phyloP scores from a whole-genome alignment of 1,284 basidiomycete species.

The Trametes versicolor region DNA sequence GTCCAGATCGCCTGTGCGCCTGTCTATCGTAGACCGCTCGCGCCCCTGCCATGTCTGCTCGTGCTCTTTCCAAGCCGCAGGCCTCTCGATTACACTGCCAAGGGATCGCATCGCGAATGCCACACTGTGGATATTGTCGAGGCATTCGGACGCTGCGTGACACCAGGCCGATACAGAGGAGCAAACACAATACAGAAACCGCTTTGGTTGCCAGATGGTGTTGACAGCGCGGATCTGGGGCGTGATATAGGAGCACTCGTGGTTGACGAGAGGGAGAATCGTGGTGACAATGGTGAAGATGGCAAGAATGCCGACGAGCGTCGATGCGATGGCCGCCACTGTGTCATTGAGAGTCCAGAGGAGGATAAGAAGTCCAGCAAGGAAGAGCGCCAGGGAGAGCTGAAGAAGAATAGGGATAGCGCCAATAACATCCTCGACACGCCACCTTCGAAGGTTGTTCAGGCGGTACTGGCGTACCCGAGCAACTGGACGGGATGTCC shows the following conservation, averaged over 20 bases:
- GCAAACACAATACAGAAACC: no score
- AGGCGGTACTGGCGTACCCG: slow-evolving; percentile 29
- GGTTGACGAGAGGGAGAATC: slow-evolving; percentile 25
- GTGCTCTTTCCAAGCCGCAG: not conserved
- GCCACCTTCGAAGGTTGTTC: slow-evolving; percentile 25
- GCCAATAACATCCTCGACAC: slow-evolving; percentile 19
- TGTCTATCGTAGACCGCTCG: no score
- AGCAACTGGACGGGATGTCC: slow-evolving; percentile 13
- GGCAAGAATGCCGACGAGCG: not conserved
- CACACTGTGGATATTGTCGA: no score
- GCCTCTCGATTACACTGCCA: no score
- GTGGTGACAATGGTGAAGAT: slow-evolving; percentile 12
- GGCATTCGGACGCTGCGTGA: not conserved
- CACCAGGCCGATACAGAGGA: no score
- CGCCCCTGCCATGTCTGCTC: not conserved
- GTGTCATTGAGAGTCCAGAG: slow-evolving; percentile 22
- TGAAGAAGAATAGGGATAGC: slow-evolving; percentile 30
- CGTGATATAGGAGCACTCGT: no score
- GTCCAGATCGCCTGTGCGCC: not conserved
- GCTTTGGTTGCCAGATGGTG: not conserved
- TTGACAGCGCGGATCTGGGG: no score
- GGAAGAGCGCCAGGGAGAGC: slow-evolving; percentile 24
- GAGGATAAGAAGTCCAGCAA: slow-evolving; percentile 28
- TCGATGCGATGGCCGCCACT: slow-evolving; percentile 13
- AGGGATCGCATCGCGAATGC: no score